A percentile compares a stretch with the other conserved stretches of the same genome.
Evolutionary conservation across 371 early-diverging fungal genomes (phyloP).

Genomic region (Sporodiniella umbellata): DNA sequence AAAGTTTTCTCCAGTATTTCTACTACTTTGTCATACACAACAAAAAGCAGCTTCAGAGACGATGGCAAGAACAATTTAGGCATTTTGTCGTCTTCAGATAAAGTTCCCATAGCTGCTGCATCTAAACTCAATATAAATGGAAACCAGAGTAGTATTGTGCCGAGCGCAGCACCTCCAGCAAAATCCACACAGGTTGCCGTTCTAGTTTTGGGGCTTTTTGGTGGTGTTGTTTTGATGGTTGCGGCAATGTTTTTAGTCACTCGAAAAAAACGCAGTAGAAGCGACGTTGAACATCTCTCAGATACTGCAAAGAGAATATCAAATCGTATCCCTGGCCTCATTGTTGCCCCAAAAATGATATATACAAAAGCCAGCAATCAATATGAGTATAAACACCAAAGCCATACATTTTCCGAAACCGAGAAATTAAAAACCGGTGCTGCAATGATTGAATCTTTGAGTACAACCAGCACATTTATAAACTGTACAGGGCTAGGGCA

Average conservation of each 20-base stretch:
- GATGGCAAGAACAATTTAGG: too few species aligned
- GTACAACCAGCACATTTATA: background rate
- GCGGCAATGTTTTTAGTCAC: slow-evolving; percentile 11
- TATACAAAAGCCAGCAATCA: background rate
- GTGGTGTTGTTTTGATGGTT: slow-evolving; percentile 13
- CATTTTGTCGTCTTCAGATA: too few species aligned
- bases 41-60: background rate
- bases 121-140: slow-evolving; percentile 82
- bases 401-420: background rate
- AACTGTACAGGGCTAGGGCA: background rate
- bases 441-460: background rate
- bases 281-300: background rate
- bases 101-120: slow-evolving; percentile 61
- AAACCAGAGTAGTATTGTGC: background rate
- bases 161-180: background rate
- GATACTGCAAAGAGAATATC: background rate
- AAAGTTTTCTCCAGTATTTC: too few species aligned
- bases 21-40: background rate
- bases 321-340: background rate
- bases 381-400: background rate
- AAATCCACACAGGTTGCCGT: slow-evolving; percentile 1
- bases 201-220: slow-evolving; percentile 11
- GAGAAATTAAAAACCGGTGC: background rate
- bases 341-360: background rate
- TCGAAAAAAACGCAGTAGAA: slow-evolving; percentile 5